Evolutionary conservation across 2,329 filamentous ascomycete species (phyloP).

Genomic region (Cyphellophora europaea): DNA sequence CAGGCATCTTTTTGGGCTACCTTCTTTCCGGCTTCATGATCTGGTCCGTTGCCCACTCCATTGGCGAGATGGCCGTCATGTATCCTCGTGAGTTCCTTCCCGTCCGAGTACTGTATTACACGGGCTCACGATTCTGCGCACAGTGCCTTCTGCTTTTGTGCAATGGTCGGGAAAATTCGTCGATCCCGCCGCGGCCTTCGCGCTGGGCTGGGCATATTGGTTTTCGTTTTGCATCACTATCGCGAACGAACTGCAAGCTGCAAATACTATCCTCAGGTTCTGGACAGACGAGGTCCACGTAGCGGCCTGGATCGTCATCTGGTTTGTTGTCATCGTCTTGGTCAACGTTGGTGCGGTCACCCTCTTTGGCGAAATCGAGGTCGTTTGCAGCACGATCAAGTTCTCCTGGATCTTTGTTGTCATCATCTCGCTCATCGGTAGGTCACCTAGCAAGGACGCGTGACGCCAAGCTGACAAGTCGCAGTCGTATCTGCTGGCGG

Average conservation of each 20-base stretch:
- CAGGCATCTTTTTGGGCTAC: conserved; percentile 45
- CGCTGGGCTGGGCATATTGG: conserved; percentile 42
- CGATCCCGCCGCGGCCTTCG: conserved; percentile 55
- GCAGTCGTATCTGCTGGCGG: conserved; percentile 52
- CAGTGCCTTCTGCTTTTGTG: conserved; percentile 85
- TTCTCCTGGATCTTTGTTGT: conserved; percentile 45
- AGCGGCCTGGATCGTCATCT: conserved; percentile 54
- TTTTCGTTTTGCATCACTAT: conserved; percentile 74
- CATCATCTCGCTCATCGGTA: conserved; percentile 33
- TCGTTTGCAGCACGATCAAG: conserved; percentile 70
- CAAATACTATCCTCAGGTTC: conserved; percentile 66
- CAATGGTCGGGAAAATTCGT: conserved; percentile 86
- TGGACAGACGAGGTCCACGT: conserved; percentile 43
- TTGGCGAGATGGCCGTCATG: conserved; percentile 85
- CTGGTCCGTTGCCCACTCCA: conserved; percentile 81
- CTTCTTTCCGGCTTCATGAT: conserved; percentile 73
- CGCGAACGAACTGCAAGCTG: conserved; percentile 72
- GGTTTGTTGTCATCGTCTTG: conserved; percentile 57
- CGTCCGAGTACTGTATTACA: conserved; percentile 34
- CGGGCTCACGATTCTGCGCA: conserved; percentile 40
- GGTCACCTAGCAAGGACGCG: too few relatives aligned
- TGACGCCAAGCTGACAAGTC: too few relatives aligned
- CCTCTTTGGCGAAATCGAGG: conserved; percentile 76
- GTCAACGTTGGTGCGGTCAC: conserved; percentile 80
- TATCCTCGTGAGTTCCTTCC: conserved; percentile 62